Base-by-base conservation (phyloP, 176 grass and related monocot species). In the Microstegium vimineum region DNA sequence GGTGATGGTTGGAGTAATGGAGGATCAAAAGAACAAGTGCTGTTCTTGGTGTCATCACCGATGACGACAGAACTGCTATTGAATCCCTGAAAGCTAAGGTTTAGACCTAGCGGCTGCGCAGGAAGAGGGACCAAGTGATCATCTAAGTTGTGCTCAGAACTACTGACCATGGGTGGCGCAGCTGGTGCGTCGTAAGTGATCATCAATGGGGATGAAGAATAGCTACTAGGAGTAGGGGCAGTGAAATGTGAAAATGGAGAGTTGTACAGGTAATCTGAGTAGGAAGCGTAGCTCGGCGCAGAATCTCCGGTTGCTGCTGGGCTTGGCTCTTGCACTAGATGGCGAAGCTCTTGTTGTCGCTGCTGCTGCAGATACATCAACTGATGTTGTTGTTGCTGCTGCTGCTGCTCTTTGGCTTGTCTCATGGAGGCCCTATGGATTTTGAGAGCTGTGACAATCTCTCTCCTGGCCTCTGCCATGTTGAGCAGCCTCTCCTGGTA, bases 401-500 rank as follows among this genome's bases (percentile, higher is more conserved):
- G 88, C 33, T 91, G 81, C 52, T 91, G 91, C 79, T 99, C 93
- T 26, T 94, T 94, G 67, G 95, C 92, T 86, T 95, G 87, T 60
- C 87, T 99, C 96, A 93, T 99, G 73, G 93, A 87, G 68, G 96
- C 96, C 75, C 93, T 87, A 69, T 99, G 96, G 76, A 95, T 86
- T 82, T 95, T 99, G 69, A 98, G 90, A 72, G 96, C 93, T 3
- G 87, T 89, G 25, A 95, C 93, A 35, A 99, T 99, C 91, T 99
- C 96, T 74, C 96, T 68, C 85, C 96, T 86, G 49, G 93, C 96
- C 66, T 99, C 96, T 13, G 96, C 96, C 96, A 99, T 99, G 73
- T 99, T 99, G 46, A 99, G 82, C 36, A 99, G 77, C 69, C 91
- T 91, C 77, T 99, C 93, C 82, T 95, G 93, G 77, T 99, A 99